These are phyloP conservation scores for Stromatinia cepivora DNA, from an alignment of 2,329 filamentous ascomycete species.

Conservation along the genomic window DNA sequence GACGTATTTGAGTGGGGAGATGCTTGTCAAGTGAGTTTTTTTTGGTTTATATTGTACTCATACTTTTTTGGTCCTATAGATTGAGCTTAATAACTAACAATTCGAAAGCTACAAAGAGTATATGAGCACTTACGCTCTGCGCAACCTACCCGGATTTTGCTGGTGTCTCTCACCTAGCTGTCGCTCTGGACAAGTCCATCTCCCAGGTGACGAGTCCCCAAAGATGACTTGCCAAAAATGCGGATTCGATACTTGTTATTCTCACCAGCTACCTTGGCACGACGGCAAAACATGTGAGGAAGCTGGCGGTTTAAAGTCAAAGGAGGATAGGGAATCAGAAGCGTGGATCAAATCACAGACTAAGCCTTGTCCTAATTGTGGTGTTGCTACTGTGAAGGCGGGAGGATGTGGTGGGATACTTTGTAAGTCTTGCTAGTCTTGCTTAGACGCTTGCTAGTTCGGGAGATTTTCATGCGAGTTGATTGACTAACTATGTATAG, in stretches of 20 bases:
- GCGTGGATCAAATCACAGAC: background rate
- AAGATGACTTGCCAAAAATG: constrained; percentile 7
- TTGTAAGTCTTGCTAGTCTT: background rate
- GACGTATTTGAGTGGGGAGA: background rate
- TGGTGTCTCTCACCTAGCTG: background rate
- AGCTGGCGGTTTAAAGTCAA: background rate
- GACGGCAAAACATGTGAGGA: background rate
- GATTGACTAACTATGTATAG: background rate
- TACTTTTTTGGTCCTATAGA: too few relatives aligned
- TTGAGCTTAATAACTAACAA: background rate
- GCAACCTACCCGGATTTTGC: background rate
- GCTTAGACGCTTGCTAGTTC: too few relatives aligned
- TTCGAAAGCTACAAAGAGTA: background rate
- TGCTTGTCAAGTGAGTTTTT: background rate
- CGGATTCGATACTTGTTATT: background rate
- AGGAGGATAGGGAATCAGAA: background rate
- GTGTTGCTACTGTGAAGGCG: background rate
- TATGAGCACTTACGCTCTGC: background rate
- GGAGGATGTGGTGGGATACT: background rate
- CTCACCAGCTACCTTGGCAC: constrained; percentile 3
- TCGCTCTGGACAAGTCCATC: background rate
- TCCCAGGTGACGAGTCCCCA: background rate
- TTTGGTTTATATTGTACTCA: background rate
- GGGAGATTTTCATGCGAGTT: background rate
- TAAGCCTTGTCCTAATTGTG: background rate